A percentile compares a stretch with the other conserved stretches of the same genome.
Evolutionary conservation across 2,329 filamentous ascomycete genomes (phyloP).

Genomic region (Zymoseptoria tritici): DNA sequence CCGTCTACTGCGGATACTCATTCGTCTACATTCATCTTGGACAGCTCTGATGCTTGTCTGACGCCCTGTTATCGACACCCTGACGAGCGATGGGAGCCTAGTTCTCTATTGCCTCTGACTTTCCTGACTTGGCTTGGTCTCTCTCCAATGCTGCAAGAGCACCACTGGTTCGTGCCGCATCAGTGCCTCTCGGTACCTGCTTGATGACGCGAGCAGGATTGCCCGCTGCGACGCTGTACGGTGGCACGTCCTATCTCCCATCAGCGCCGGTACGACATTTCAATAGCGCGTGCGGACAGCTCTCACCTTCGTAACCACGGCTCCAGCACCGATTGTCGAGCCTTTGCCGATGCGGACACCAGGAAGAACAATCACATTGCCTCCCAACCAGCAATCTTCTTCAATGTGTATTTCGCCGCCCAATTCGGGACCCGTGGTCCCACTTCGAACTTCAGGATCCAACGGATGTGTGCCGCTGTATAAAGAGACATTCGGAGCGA

Average conservation of each 20-base stretch:
- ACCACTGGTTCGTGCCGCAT: constrained; percentile 24
- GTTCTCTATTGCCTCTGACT: not conserved
- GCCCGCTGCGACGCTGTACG: constrained; percentile 56
- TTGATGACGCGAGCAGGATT: constrained; percentile 57
- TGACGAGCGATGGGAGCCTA: not conserved
- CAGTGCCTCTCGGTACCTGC: constrained; percentile 23
- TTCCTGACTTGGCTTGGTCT: constrained; percentile 30
- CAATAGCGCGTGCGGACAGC: not conserved
- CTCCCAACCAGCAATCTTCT: constrained; percentile 75
- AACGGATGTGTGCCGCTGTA: constrained; percentile 70
- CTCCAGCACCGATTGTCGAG: constrained; percentile 67
- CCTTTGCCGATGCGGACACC: constrained; percentile 74
- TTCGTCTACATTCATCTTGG: too few species aligned
- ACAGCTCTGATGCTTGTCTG: not conserved
- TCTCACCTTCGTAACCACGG: constrained; percentile 67
- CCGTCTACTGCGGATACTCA: not conserved
- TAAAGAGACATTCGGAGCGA: constrained; percentile 72
- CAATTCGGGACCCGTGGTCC: constrained; percentile 64
- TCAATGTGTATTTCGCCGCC: constrained; percentile 69
- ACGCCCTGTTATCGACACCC: not conserved
- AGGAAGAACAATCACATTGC: constrained; percentile 62
- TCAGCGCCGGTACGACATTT: not conserved
- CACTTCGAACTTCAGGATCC: constrained; percentile 66
- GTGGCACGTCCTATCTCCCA: constrained; percentile 47
- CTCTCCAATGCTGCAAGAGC: constrained; percentile 20